A percentile compares a stretch with the other conserved stretches of the same genome.
Conservation (phyloP, 495 filamentous ascomycete species). For the Chaetomium fimeti region DNA sequence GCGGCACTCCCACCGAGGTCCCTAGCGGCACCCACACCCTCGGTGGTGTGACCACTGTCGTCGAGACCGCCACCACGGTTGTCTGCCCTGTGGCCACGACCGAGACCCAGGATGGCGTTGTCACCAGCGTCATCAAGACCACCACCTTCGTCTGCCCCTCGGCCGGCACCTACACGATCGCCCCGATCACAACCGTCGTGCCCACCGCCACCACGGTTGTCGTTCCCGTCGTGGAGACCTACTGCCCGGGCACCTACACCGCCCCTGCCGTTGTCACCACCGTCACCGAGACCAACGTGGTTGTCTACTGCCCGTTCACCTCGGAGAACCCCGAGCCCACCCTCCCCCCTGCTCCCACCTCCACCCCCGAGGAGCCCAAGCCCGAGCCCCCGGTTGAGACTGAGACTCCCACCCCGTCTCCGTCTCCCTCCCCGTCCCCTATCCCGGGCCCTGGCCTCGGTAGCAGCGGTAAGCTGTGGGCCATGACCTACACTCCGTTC, state of each 20-base stretch:
- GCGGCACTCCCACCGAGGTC: slow-evolving; percentile 59
- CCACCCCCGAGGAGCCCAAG: slow-evolving; percentile 18
- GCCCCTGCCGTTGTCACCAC: slow-evolving; percentile 65
- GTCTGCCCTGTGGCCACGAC: slow-evolving; percentile 72
- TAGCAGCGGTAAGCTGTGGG: slow-evolving; percentile 64
- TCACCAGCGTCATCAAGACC: slow-evolving; percentile 67
- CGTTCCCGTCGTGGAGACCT: slow-evolving; percentile 64
- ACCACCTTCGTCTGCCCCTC: slow-evolving; percentile 77
- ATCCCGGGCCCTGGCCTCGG: slow-evolving; percentile 29
- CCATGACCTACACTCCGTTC: slow-evolving; percentile 93
- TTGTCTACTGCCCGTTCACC: slow-evolving; percentile 71
- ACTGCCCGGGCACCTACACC: slow-evolving; percentile 71
- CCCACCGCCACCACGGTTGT: slow-evolving; percentile 56
- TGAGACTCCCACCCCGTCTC: not conserved
- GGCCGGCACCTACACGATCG: slow-evolving; percentile 79
- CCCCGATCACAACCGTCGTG: slow-evolving; percentile 63
- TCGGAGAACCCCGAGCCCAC: slow-evolving; percentile 30
- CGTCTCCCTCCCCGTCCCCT: slow-evolving; percentile 26
- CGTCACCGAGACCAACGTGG: slow-evolving; percentile 64
- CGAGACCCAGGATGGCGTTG: slow-evolving; percentile 58
- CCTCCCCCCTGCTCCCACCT: slow-evolving; percentile 18
- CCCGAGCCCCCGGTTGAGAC: slow-evolving; percentile 14
- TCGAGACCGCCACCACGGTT: slow-evolving; percentile 66
- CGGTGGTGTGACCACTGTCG: slow-evolving; percentile 75
- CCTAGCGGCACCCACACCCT: slow-evolving; percentile 67